These are phyloP conservation scores for Penicillium cataractarum DNA, from an alignment of 495 filamentous ascomycete genomes.

Conservation along the genomic window DNA sequence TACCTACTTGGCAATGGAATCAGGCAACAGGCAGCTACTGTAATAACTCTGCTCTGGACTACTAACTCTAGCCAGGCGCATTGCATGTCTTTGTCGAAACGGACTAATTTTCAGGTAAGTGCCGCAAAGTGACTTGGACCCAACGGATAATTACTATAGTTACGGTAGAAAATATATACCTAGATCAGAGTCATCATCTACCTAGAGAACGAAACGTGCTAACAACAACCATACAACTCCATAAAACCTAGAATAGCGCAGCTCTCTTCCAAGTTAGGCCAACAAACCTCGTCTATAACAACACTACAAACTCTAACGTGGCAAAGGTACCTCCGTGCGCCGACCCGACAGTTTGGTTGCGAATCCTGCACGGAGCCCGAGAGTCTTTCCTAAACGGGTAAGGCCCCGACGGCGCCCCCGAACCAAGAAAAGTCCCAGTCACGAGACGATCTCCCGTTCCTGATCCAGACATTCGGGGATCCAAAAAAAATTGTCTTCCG, in stretches of 20 bases:
- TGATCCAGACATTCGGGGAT: conserved; percentile 11
- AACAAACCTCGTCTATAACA: not conserved
- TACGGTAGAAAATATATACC: not conserved
- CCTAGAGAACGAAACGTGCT: no score
- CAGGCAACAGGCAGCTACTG: not conserved
- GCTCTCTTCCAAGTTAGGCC: not conserved
- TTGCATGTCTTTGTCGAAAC: not conserved
- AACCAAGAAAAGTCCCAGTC: conserved; percentile 12
- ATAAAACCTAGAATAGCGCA: not conserved
- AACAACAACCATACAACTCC: no score
- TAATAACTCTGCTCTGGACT: not conserved
- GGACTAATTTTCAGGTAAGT: not conserved
- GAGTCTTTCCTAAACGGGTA: conserved; percentile 7
- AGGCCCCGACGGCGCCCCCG: conserved; percentile 4
- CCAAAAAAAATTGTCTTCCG: not conserved
- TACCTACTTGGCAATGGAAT: not conserved
- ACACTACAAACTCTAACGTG: not conserved
- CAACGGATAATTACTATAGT: not conserved
- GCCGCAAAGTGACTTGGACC: not conserved
- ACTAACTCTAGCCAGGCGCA: not conserved
- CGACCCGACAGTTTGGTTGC: conserved; percentile 4
- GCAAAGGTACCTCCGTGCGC: no score
- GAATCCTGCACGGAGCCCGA: no score
- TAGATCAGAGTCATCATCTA: not conserved
- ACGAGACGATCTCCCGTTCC: conserved; percentile 30